Base-by-base conservation (phyloP, 768 basidiomycete species). In the Mycena indigotica region DNA sequence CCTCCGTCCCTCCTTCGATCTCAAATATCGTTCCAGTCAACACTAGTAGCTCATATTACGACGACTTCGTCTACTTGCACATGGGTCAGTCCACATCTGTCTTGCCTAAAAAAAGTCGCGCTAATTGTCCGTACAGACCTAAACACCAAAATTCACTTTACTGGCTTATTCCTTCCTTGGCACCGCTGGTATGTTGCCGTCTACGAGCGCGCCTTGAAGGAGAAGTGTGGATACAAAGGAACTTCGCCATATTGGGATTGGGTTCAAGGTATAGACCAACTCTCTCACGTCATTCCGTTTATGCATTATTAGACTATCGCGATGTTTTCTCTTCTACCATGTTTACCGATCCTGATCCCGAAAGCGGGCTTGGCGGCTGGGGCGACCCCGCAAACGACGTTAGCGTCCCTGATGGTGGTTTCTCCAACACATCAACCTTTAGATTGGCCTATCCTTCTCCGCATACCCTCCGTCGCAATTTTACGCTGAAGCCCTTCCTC, bases 391-490 rank as follows among this genome's bases (percentile, higher is more conserved):
- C 57, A 3, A 57, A 67, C 52, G 67, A 68, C 57, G 1, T 32
- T 57, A 50, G 51, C 13, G 67, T 72, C 2, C 61, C 65, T 4
- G 60, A 68, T 50, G 74, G 73, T 35, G 73, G 62, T 2, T 72
- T 74, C 61, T 61, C 63, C 15, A 50, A 56, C 44, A 35, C 6
- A 5, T 57, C 54, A 8, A 17, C 26, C 4, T 58, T 70, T 52
- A 49, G 56, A 6, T 61, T 72, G n/a, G 57, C 70, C 3, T 76
- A 76, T 48, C 74, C 74, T 8, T 61, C 64, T 19, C 68, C 70
- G 17, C 73, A 76, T 60, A 61, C 54, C 44, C 40, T 75, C 28
- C 71, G 75, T 38, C 69, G 75, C 12, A 71, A 71, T 55, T 76
- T 66, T 64, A 73, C 69, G 1, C 66, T 70, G 8, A 67, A 67